A percentile compares a stretch with the other conserved stretches of the same genome.
Conservation (phyloP, 139 green algal genomes). For the Nannochloris sp. region DNA sequence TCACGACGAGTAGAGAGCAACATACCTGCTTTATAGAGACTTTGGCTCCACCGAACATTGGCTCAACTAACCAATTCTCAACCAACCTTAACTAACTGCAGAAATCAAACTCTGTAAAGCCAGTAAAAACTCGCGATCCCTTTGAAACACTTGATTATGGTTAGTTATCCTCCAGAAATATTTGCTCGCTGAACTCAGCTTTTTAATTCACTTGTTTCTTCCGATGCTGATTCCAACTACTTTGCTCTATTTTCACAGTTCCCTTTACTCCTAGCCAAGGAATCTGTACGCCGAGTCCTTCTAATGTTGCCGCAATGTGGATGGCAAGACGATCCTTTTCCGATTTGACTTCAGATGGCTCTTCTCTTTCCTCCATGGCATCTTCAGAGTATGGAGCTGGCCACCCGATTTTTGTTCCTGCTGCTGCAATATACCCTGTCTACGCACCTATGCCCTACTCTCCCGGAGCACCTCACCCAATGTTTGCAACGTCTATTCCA, state of each 20-base stretch:
- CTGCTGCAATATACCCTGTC: no score
- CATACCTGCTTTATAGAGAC: no score
- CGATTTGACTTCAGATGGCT: no score
- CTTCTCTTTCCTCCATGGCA: no score
- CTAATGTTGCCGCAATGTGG: constrained; percentile 32
- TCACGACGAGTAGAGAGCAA: no score
- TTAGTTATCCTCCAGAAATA: no score
- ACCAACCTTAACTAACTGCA: neutral
- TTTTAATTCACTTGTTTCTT: neutral
- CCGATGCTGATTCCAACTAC: no score
- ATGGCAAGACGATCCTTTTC: neutral
- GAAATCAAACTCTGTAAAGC: neutral
- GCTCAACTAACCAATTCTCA: no score
- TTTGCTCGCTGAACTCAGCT: neutral
- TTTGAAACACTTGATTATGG: neutral
- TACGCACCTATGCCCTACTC: neutral
- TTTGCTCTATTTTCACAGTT: constrained; percentile 32
- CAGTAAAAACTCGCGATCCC: neutral
- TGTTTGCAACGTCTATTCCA: neutral
- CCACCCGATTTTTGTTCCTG: no score
- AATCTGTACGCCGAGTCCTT: constrained; percentile 39
- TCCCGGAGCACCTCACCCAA: neutral
- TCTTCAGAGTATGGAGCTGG: no score
- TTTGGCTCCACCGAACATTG: no score
- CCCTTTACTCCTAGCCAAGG: constrained; percentile 42